Base-by-base conservation (phyloP, 2,329 filamentous ascomycete genomes). In the Microthyrium microscopicum region DNA sequence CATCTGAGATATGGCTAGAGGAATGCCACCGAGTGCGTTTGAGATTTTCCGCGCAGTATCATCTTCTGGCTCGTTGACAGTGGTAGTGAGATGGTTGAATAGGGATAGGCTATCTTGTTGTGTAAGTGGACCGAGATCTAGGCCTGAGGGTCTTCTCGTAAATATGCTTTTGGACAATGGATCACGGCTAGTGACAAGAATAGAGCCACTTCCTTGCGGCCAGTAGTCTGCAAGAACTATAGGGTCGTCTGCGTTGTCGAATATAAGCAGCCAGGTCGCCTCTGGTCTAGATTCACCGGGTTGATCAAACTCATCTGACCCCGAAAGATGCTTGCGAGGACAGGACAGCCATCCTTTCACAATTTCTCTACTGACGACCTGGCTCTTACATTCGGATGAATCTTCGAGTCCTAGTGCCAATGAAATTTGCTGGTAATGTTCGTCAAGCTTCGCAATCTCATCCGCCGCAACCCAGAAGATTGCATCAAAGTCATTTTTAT, bases 201-300 rank as follows among this genome's bases (percentile, higher is more conserved):
- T 27, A 8, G 31, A 25, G 15, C 31, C 21, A 12, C 17, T 24
- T 7, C 26, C 26, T 7, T n/a, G 25, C 13, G 31, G 31, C 31
- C 31, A 33, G 31, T 33, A 33, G 17, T 33, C 31, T 15, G 15
- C 26, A 17, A 33, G 20, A n/a, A 33, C 12, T n/a, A 9, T 20
- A 20, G 20, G 31, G 16, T 26, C 20, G 15, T 26, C 26, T 21
- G 26, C 25, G 21, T 33, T 21, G 19, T 33, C 31, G 15, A 33
- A 33, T 13, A 33, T n/a, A 9, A 33, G 24, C 20, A 33, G 31
- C 31, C 22, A 33, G n/a, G n/a, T n/a, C n/a, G n/a, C n/a, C n/a
- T n/a, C n/a, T n/a, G n/a, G n/a, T n/a, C n/a, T n/a, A n/a, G n/a
- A n/a, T n/a, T n/a, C n/a, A n/a, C n/a, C n/a, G n/a, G n/a, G n/a